phyloP scores from a whole-genome alignment of 306 rosid species.

The Dalbergia cultrata region DNA sequence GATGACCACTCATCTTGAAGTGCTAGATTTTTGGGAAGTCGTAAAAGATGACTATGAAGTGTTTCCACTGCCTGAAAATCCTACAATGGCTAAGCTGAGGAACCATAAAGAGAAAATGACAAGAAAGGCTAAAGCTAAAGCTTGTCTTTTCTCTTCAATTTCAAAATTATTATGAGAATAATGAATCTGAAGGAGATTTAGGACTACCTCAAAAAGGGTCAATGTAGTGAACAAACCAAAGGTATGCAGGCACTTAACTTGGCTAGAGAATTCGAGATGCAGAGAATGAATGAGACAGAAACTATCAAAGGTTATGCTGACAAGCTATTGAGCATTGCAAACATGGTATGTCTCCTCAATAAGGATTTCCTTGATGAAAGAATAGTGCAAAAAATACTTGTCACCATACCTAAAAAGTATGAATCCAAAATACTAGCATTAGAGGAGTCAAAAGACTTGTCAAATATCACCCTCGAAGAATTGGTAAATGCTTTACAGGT shows the following conservation, averaged over 20 bases:
- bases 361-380: not conserved
- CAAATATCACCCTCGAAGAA: constrained; percentile 11
- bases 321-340: not conserved
- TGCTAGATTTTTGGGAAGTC: not conserved
- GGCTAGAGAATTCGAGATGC: not conserved
- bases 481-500: not conserved
- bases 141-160: not conserved
- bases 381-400: not conserved
- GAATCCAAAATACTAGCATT: not conserved
- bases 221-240: not conserved
- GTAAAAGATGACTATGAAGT: not conserved
- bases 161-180: not conserved
- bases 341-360: not conserved
- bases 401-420: not conserved
- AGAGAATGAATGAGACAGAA: not conserved
- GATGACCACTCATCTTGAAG: not conserved
- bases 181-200: not conserved
- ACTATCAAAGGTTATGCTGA: not conserved
- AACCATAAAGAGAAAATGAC: too few species aligned
- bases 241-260: not conserved
- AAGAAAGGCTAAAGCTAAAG: too few species aligned
- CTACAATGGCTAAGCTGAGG: too few species aligned
- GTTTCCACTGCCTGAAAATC: not conserved
- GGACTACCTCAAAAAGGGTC: not conserved
- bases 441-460: not conserved